phyloP scores from a whole-genome alignment of 208 protist genomes.

The Trypanosoma scelopori region DNA sequence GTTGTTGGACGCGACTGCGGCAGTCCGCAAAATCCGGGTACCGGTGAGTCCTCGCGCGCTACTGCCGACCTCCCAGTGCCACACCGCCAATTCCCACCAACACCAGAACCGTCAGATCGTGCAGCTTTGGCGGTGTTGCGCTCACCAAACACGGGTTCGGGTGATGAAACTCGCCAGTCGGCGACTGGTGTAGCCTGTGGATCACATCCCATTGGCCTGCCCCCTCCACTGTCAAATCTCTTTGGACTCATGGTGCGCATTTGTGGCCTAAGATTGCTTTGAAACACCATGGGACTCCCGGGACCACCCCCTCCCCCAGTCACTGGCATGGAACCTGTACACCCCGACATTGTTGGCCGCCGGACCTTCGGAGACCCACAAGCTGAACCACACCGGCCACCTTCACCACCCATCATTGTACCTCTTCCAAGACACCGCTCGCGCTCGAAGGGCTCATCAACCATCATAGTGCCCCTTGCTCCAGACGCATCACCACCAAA shows the following conservation, averaged over 20 bases:
- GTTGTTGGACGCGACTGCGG: conserved; percentile 4
- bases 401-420: conserved; percentile 5
- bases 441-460: not conserved
- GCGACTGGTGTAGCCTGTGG: not conserved
- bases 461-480: too few relatives aligned
- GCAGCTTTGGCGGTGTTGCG: not conserved
- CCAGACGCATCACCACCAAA: conserved; percentile 17
- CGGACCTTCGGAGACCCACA: conserved; percentile 15
- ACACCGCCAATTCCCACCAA: not conserved
- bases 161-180: conserved; percentile 11
- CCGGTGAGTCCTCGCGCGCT: conserved; percentile 17
- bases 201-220: not conserved
- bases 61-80: not conserved
- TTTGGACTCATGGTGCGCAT: not conserved
- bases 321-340: not conserved
- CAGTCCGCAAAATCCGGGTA: not conserved
- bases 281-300: not conserved
- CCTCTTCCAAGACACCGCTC: not conserved
- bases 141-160: conserved; percentile 7
- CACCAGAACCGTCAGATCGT: too few relatives aligned
- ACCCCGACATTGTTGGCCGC: conserved; percentile 5
- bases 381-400: conserved; percentile 2
- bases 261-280: not conserved
- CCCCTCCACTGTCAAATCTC: not conserved
- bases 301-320: not conserved